Evolutionary conservation across 2,329 filamentous ascomycete species (phyloP).

Genomic region (Fusarium pininemorale): DNA sequence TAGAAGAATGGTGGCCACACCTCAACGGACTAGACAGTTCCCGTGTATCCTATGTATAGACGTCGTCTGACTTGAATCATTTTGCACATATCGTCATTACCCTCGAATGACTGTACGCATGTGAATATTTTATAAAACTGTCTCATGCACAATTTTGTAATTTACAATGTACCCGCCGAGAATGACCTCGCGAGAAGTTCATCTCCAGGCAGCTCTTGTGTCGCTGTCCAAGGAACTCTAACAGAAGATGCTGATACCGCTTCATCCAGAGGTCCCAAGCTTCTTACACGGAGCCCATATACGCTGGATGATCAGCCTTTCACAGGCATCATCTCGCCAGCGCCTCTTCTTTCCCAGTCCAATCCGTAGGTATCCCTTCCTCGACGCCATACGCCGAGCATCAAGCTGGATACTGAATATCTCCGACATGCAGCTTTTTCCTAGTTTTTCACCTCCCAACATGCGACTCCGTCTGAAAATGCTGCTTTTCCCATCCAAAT

Average conservation of each 20-base stretch:
- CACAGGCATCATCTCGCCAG: conserved; percentile 25
- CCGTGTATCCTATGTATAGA: conserved; percentile 51
- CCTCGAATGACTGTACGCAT: conserved; percentile 14
- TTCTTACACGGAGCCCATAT: conserved; percentile 26
- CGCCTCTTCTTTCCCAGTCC: conserved; percentile 10
- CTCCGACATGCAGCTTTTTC: conserved; percentile 30
- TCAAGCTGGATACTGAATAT: conserved; percentile 38
- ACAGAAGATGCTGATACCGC: conserved; percentile 5
- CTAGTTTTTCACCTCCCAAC: conserved; percentile 32
- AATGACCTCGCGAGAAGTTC: conserved; percentile 12
- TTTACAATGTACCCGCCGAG: conserved; percentile 37
- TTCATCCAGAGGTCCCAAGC: conserved; percentile 12
- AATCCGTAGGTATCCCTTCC: conserved; percentile 33
- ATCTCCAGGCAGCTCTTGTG: conserved; percentile 22
- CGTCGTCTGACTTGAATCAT: conserved; percentile 44
- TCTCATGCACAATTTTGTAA: conserved; percentile 38
- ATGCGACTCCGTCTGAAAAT: conserved; percentile 40
- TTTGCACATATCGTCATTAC: conserved; percentile 33
- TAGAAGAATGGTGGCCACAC: conserved; percentile 33
- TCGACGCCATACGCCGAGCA: conserved; percentile 45
- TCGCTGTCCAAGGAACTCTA: conserved; percentile 16
- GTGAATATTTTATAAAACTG: conserved; percentile 28
- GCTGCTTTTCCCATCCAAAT: conserved; percentile 41
- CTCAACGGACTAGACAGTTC: conserved; percentile 44
- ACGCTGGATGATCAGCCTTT: conserved; percentile 25